Base-by-base conservation (phyloP, 2,329 filamentous ascomycete genomes). In the Incumbomyces delicatus region DNA sequence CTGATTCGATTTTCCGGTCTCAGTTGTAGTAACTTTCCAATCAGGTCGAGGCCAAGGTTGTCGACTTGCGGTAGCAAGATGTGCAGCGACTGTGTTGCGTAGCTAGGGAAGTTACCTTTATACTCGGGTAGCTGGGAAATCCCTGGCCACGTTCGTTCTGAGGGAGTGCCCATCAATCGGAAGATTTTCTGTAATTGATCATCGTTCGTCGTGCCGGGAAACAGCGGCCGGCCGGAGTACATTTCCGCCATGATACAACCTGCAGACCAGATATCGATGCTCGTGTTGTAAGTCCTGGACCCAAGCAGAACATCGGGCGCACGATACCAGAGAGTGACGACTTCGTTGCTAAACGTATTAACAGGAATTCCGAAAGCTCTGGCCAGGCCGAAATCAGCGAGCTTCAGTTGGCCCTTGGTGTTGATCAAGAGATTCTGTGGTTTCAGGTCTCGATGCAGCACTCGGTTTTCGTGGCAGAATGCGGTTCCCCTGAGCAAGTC, bases 191-290 rank as follows among this genome's bases (percentile, higher is more conserved):
- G 77, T 43, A 96, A 81, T 66, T 98, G 92, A 63, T 98, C 92
- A 66, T 98, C 92, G 64, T 98, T 98, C 32, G 92, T 95, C 1
- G 92, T 98, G 49, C 92, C 92, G 0, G 92, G 92, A 70, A 98
- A 98, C 6, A 98, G 76, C 0, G 92, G 92, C 14, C 92, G 79
- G 3, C 92, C 92, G 0, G 90, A 95, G 66, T 94, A 96, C 88
- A 98, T 95, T 69, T 98, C 92, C 8, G 92, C 92, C 92, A 98
- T 96, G 73, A 98, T 98, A 66, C 92, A 98, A 47, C 92, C 92
- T 6, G 92, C 92, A 6, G 87, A 95, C 92, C 92, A 98, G 63
- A 98, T 96, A 61, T 98, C 92, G 65, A 98, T 96, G 68, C 87
- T 94, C n/a, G 92, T 98, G 69, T 95, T 98, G 72, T 98, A 98